phyloP scores from a whole-genome alignment of 257 asterid genomes.

The Ocimum tenuiflorum region DNA sequence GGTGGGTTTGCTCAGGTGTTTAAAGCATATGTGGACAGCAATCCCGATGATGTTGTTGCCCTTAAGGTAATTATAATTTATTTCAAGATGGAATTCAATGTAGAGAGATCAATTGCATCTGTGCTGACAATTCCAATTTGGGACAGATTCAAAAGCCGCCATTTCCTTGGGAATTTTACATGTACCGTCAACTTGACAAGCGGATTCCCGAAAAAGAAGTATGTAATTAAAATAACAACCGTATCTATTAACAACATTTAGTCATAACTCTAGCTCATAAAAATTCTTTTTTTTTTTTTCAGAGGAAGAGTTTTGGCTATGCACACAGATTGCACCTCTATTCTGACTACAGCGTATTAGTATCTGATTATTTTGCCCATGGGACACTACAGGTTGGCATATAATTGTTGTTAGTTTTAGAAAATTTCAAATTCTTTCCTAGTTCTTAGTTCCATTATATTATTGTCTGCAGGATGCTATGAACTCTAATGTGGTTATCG shows the following conservation, averaged over 20 bases:
- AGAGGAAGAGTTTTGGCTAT: conserved; percentile 78
- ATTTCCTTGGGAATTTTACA: conserved; percentile 96
- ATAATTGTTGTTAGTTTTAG: conserved; percentile 14
- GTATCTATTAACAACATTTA: conserved; percentile 2
- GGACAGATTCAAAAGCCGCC: conserved; percentile 95
- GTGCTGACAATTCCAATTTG: conserved; percentile 12
- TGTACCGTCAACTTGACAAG: conserved; percentile 83
- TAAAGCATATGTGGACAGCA: conserved; percentile 63
- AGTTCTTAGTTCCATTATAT: conserved; percentile 14
- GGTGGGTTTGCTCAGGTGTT: conserved; percentile 99
- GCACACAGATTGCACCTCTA: conserved; percentile 89
- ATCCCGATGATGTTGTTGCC: conserved; percentile 76
- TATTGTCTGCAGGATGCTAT: conserved; percentile 81
- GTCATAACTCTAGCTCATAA: conserved; percentile 20
- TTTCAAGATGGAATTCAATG: conserved; percentile 7
- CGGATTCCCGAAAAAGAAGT: conserved; percentile 79
- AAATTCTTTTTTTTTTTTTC: conserved; percentile 21
- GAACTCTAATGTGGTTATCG: conserved; percentile 53
- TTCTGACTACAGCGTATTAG: conserved; percentile 86
- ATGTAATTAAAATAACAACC: conserved; percentile 17
- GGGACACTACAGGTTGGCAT: conserved; percentile 91
- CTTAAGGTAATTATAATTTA: conserved; percentile 56
- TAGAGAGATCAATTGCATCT: conserved; percentile 8
- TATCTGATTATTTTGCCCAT: conserved; percentile 62
- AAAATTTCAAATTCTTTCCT: neutral